These are phyloP conservation scores for Penicillium silybi DNA, from an alignment of 495 filamentous ascomycete genomes.

Conservation along the genomic window DNA sequence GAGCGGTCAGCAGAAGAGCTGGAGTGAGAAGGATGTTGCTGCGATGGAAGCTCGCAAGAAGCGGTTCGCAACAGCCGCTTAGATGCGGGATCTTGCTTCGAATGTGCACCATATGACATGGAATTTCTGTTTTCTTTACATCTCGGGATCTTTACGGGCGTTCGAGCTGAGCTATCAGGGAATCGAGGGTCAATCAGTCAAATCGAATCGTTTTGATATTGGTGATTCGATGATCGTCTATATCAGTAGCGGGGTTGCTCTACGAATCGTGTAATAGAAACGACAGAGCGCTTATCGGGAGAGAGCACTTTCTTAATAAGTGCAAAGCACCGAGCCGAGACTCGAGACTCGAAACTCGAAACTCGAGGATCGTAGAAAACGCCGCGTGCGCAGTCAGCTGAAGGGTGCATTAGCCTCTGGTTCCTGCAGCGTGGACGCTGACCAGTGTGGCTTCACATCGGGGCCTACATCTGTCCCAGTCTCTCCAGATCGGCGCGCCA, in stretches of 20 bases:
- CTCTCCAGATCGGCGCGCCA: constrained; percentile 17
- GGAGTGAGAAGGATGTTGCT: constrained; percentile 42
- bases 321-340: constrained; percentile 3
- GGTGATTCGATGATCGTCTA: not conserved
- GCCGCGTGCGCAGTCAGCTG: constrained; percentile 20
- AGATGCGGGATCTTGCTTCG: constrained; percentile 10
- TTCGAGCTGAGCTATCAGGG: constrained; percentile 18
- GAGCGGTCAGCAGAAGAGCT: constrained; percentile 10
- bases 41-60: constrained; percentile 52
- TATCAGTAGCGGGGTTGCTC: not conserved
- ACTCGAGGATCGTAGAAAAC: not conserved
- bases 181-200: constrained; percentile 10
- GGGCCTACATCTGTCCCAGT: not conserved
- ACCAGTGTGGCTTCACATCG: constrained; percentile 15
- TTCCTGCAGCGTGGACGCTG: constrained; percentile 24
- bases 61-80: constrained; percentile 40
- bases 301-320: not conserved
- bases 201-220: not conserved
- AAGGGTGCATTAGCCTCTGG: constrained; percentile 28
- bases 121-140: constrained; percentile 9
- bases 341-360: not conserved
- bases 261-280: not conserved
- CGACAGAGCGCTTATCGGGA: not conserved
- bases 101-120: constrained; percentile 2
- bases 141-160: constrained; percentile 19